phyloP scores from a whole-genome alignment of 2,329 filamentous ascomycete genomes.

The Alternaria viburni region DNA sequence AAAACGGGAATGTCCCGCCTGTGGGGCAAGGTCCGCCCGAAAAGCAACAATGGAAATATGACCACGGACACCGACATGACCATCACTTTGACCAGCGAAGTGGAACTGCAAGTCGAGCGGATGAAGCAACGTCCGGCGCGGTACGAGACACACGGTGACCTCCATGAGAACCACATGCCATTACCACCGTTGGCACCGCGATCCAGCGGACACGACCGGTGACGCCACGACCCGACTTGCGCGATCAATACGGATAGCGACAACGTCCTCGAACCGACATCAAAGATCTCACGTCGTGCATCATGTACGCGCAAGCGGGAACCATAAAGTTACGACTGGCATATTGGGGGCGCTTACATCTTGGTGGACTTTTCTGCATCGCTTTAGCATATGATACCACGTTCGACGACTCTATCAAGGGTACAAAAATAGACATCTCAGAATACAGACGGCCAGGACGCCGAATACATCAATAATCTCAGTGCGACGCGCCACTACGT shows the following conservation, averaged over 20 bases:
- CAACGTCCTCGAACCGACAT: not conserved
- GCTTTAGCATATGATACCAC: not conserved
- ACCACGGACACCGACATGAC: slow-evolving; percentile 20
- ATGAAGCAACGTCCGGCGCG: slow-evolving; percentile 1
- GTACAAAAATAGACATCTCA: not conserved
- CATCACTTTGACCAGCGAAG: slow-evolving; percentile 26
- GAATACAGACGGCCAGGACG: not conserved
- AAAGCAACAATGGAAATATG: not conserved
- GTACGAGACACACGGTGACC: not conserved
- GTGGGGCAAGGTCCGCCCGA: slow-evolving; percentile 17
- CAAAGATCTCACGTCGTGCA: not conserved
- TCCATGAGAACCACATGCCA: slow-evolving; percentile 6
- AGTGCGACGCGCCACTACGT: not conserved
- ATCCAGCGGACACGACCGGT: not conserved
- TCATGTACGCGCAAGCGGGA: not conserved
- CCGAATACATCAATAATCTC: not conserved
- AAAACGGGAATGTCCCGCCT: slow-evolving; percentile 7
- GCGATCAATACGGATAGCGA: not conserved
- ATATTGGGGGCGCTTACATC: not conserved
- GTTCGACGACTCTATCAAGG: slow-evolving; percentile 3
- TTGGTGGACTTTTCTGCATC: not conserved
- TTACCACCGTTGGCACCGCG: not conserved
- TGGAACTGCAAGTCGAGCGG: slow-evolving; percentile 21
- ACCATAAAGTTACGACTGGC: not conserved
- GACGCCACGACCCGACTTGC: not conserved